These are phyloP conservation scores for Trapa incisa DNA, from an alignment of 345 rosid species.

Conservation along the genomic window DNA sequence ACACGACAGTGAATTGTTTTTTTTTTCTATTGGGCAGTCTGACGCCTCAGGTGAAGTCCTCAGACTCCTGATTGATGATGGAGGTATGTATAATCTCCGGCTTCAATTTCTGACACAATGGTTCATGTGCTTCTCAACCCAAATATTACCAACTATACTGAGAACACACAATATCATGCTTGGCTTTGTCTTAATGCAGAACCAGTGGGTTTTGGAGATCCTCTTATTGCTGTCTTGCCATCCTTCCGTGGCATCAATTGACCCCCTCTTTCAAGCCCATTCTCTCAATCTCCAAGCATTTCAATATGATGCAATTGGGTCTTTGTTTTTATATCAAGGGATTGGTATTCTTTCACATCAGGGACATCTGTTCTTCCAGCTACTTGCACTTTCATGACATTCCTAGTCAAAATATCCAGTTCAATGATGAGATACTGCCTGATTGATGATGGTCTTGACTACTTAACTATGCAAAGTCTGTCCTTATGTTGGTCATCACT, in stretches of 20 bases:
- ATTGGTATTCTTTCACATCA: neutral
- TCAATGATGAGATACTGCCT: neutral
- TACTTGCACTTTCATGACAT: neutral
- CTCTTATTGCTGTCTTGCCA: conserved; percentile 76
- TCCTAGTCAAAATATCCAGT: neutral
- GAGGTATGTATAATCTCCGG: conserved; percentile 50
- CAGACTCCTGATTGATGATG: conserved; percentile 66
- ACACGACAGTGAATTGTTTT: conserved; percentile 4
- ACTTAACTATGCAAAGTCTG: neutral
- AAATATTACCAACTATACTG: neutral
- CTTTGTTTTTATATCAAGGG: neutral
- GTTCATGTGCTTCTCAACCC: neutral
- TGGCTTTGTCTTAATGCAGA: conserved; percentile 30
- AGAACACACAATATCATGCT: neutral
- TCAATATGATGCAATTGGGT: neutral
- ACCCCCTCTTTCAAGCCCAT: conserved; percentile 5
- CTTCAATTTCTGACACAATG: neutral
- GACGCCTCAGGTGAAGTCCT: conserved; percentile 82
- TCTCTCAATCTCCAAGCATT: neutral
- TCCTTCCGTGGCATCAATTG: conserved; percentile 53
- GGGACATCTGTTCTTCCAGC: neutral
- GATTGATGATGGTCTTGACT: too few relatives aligned
- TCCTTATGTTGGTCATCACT: neutral
- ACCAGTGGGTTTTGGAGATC: conserved; percentile 76
- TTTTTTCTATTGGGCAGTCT: conserved; percentile 45